phyloP scores from a whole-genome alignment of 2,329 filamentous ascomycete genomes.

The Colletotrichum higginsianum region DNA sequence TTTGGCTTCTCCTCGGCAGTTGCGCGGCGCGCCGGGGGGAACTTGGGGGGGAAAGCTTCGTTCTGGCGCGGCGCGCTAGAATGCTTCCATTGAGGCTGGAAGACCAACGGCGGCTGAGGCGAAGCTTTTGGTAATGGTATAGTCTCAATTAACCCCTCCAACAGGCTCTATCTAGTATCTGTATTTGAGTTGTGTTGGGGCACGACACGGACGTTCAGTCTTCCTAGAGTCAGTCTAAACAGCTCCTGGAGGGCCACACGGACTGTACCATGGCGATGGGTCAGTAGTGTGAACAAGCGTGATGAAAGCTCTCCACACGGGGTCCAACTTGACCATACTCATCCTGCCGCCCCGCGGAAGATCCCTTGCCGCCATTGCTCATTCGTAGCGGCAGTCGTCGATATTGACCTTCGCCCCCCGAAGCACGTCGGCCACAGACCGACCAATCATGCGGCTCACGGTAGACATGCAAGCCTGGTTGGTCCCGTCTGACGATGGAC shows the following conservation, averaged over 20 bases:
- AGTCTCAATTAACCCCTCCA: not conserved
- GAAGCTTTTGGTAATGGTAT: not conserved
- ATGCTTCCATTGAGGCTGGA: conserved; percentile 21
- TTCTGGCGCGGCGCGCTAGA: conserved; percentile 31
- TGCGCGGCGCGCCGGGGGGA: not conserved
- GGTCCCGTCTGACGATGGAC: not conserved
- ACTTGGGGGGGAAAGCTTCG: conserved; percentile 24
- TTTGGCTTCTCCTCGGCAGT: conserved; percentile 24
- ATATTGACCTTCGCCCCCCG: not conserved
- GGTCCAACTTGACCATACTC: not conserved
- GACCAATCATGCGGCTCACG: not conserved
- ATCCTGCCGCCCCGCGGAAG: conserved; percentile 27
- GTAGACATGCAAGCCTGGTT: not conserved
- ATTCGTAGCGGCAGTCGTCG: conserved; percentile 6
- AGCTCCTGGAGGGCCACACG: not conserved
- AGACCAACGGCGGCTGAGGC: not conserved
- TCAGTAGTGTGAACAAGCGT: not conserved
- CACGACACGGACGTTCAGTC: not conserved
- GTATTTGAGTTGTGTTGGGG: not conserved
- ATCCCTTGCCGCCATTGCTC: not conserved
- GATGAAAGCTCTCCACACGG: not conserved
- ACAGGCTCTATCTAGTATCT: not conserved
- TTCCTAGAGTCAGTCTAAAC: not conserved
- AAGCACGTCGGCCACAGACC: not conserved
- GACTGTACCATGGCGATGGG: not conserved